Base-by-base conservation (phyloP, 108 stramenopile species). In the Pseudonitzschia multistriata region DNA sequence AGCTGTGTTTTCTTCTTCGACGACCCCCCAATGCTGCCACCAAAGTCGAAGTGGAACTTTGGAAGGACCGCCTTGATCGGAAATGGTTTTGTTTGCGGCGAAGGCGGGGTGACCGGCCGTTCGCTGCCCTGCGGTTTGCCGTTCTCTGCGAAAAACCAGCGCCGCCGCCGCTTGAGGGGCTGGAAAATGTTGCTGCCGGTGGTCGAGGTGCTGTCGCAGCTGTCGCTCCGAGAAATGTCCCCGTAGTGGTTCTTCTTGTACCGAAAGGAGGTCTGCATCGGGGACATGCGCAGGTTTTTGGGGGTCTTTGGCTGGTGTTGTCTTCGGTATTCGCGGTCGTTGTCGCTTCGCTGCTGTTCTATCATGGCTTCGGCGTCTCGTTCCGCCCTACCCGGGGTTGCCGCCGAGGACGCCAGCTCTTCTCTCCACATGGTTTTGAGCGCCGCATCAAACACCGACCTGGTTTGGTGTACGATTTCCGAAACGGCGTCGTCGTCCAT, bases 371-470 rank as follows among this genome's bases (percentile, higher is more conserved):
- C 54, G 54, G 14, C 21, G 30, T 52, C 50, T 52, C 25, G 50
- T 25, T 25, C 50, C 28, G 59, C 10, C n/a, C 5, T 57, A 3
- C 8, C 13, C 28, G 33, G 15, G 21, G 8, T 35, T 14, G n/a
- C 8, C 19, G 35, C 15, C n/a, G 35, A 33, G 5, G 59, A 60
- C 24, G 11, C 50, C 28, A 45, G 40, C 8, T 42, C 39, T 54
- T 76, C 75, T 56, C 54, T 76, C 75, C 75, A 76, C 19, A 76
- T 19, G 3, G 67, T n/a, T 59, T 70, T 61, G 27, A 76, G 54
- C 21, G 67, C 63, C 1, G 35, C 35, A 45, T 63, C 48, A 57
- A 76, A 76, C 24, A 54, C 65, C 3, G 66, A 56, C 19, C 69
- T 34, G 2, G 30, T 59, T 50, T 69, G 68, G n/a, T 35, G 30